Conservation (phyloP, 2,329 filamentous ascomycete genomes). For the Penicillium sp. region DNA sequence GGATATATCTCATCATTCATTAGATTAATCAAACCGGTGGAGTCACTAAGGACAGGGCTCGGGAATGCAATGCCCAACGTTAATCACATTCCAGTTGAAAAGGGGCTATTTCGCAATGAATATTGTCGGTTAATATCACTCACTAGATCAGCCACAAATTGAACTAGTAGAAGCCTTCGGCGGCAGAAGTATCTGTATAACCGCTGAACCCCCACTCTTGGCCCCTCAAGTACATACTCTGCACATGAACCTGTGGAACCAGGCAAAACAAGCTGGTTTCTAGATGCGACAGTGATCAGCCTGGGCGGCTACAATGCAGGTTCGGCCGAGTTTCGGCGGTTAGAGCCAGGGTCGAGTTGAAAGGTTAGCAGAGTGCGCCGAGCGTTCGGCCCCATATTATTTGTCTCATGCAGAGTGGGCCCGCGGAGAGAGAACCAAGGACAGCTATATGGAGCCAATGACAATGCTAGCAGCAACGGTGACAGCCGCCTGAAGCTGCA, state of each 20-base stretch:
- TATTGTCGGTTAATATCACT: background rate
- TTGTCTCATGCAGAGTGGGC: slow-evolving; percentile 7
- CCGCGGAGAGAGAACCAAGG: background rate
- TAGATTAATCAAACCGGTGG: no score
- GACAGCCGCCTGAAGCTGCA: background rate
- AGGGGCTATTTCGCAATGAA: background rate
- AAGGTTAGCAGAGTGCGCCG: background rate
- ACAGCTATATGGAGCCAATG: background rate
- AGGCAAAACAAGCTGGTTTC: background rate
- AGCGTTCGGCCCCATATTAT: slow-evolving; percentile 4
- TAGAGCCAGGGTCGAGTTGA: background rate
- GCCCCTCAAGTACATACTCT: no score
- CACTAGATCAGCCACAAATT: background rate
- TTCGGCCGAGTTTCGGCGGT: background rate
- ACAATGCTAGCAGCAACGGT: background rate
- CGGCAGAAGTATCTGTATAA: background rate
- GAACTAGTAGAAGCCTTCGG: background rate
- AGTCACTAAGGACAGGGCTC: no score
- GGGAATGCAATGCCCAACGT: no score
- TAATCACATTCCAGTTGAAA: background rate
- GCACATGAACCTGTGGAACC: no score
- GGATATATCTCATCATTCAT: no score
- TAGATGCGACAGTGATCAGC: background rate
- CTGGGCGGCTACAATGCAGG: background rate
- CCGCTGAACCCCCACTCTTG: background rate